Conservation (phyloP, 768 basidiomycete species). For the Trametopsis cervina region DNA sequence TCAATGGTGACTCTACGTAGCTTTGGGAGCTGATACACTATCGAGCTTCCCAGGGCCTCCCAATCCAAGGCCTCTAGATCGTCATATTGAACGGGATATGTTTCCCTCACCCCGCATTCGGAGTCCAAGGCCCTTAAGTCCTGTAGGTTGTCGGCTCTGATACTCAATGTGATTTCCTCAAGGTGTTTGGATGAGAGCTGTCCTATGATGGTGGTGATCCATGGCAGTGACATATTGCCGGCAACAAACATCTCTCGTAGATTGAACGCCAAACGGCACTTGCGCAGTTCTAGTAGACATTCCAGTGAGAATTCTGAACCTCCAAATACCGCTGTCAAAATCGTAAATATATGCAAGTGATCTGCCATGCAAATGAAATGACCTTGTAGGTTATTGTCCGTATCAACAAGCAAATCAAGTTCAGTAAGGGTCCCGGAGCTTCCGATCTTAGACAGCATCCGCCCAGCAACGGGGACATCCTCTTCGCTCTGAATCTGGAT, state of each 20-base stretch:
- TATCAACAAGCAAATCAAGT: slow-evolving; percentile 8
- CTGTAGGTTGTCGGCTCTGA: slow-evolving; percentile 17
- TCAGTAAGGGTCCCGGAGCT: background rate
- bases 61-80: slow-evolving; percentile 19
- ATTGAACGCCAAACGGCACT: slow-evolving; percentile 15
- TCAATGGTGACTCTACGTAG: slow-evolving; percentile 12
- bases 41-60: slow-evolving; percentile 7
- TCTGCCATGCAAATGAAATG: background rate
- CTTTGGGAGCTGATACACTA: background rate
- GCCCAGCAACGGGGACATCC: background rate
- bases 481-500: background rate
- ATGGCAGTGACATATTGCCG: slow-evolving; percentile 16
- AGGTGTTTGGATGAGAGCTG: slow-evolving; percentile 15
- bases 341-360: background rate
- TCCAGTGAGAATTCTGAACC: slow-evolving; percentile 11
- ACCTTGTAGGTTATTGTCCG: slow-evolving; percentile 9
- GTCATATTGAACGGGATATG: slow-evolving; percentile 13
- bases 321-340: slow-evolving; percentile 6
- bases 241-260: slow-evolving; percentile 22
- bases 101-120: slow-evolving; percentile 18
- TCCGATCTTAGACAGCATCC: background rate
- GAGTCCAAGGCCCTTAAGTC: slow-evolving; percentile 20
- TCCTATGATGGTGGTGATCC: slow-evolving; percentile 15
- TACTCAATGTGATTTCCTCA: slow-evolving; percentile 12
- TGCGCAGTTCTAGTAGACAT: slow-evolving; percentile 11